A percentile compares a stretch with the other conserved stretches of the same genome.
These are phyloP conservation scores for Fusarium chlamydosporum DNA, from an alignment of 2,329 filamentous ascomycete species.

Conservation along the genomic window DNA sequence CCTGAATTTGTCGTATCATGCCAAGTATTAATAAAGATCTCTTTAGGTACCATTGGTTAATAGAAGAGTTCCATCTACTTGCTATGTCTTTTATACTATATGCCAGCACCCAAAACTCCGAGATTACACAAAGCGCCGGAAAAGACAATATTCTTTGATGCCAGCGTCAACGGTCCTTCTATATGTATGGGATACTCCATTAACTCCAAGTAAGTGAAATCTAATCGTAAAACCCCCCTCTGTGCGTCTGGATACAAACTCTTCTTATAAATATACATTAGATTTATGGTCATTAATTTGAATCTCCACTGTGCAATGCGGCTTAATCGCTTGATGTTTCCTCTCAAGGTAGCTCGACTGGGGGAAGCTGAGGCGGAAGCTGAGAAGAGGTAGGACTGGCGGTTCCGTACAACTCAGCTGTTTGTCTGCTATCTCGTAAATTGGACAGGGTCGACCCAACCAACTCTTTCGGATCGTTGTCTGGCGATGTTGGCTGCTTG, in stretches of 20 bases:
- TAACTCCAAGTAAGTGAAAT: background rate
- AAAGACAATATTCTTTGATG: background rate
- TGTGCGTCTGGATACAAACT: accelerated
- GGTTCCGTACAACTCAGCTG: background rate
- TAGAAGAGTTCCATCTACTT: background rate
- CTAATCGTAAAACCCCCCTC: background rate
- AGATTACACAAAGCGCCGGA: background rate
- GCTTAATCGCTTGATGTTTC: background rate
- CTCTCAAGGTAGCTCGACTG: background rate
- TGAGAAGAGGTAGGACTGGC: background rate
- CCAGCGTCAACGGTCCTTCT: background rate
- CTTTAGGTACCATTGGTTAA: too few relatives aligned
- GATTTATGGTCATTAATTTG: background rate
- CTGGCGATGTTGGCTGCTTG: background rate
- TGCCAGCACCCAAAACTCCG: background rate
- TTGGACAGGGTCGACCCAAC: background rate
- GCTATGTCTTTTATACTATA: too few relatives aligned
- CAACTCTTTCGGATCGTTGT: background rate
- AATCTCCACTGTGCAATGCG: too few relatives aligned
- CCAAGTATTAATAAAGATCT: background rate
- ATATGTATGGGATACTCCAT: background rate
- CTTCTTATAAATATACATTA: background rate
- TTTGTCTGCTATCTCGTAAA: background rate
- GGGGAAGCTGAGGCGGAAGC: background rate
- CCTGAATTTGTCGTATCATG: background rate